Evolutionary conservation across 2,329 filamentous ascomycete species (phyloP), one percentile per base, ranked within the genome.

Genomic region (Penicillium sp.): DNA sequence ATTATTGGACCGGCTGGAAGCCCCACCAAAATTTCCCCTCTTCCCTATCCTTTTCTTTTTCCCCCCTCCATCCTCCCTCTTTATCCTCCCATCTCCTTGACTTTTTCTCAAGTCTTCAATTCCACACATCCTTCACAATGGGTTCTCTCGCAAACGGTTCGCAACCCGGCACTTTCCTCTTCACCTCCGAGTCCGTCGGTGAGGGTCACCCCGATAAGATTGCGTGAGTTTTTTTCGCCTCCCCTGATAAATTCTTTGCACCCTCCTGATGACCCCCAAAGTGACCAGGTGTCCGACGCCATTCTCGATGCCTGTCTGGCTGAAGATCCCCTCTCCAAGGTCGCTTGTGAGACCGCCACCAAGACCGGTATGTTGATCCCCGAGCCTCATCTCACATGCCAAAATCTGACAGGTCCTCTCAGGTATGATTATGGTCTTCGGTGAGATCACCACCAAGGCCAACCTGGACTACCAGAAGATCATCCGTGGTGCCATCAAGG

Each of bases 291-390:
- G 71, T 97, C 92, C 59, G 94, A 99, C 81, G 92, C 94, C 68
- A 85, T 99, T 70, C 92, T 99, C 81, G 94, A 99, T 83, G 94
- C 94, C 79, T 97, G 94, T 81, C 82, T 99, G 71, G 81, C 82
- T 59, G 88, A 94, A 78, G 94, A 99, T 76, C 92, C 92, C 63
- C 85, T 96, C 72, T 97, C 94, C 82, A 99, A 97, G 84, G 83
- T 97, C 67, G 94, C 94, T 75, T 99, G 94, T 79, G 94, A 99
- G 84, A 96, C 92, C 64, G 94, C 94, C 70, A 96, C 94, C 81
- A 99, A 99, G 89, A 99, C 94, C 66, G 94, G 94, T 77, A 89
- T 53, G 69, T 64, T 58, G 22, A 41, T 27, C 35, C 18, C 18
- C 35, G 18, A 25, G 39, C 39, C 39, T 39, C 27, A 42, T 49